Percentiles rank a stretch among this genome's conserved stretches.
These are phyloP conservation scores for Scleromitrula shiraiana DNA, from an alignment of 2,329 filamentous ascomycete genomes.

Conservation along the genomic window DNA sequence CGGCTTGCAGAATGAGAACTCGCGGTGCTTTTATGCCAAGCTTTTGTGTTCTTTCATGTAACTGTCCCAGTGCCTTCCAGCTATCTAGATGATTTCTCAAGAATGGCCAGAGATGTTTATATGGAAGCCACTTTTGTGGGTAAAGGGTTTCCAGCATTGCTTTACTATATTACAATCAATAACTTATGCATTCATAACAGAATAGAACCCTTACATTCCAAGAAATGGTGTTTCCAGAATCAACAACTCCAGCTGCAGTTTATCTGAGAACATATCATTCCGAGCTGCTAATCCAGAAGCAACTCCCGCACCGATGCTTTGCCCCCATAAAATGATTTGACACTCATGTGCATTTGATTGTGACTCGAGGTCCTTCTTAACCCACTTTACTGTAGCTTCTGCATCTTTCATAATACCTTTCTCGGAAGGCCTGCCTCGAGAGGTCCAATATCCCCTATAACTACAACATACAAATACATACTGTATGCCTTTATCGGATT, in stretches of 20 bases:
- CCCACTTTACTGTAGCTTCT: conserved; percentile 55
- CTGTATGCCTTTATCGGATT: conserved; percentile 15
- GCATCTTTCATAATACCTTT: conserved; percentile 62
- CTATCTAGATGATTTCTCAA: conserved; percentile 56
- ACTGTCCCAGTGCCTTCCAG: conserved; percentile 40
- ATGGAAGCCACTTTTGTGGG: conserved; percentile 73
- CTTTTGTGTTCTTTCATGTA: conserved; percentile 30
- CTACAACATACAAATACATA: conserved; percentile 49
- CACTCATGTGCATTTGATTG: conserved; percentile 14
- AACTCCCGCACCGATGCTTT: conserved; percentile 68
- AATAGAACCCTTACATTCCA: conserved; percentile 37
- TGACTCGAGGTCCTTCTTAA: conserved; percentile 35
- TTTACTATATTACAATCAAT: conserved; percentile 24
- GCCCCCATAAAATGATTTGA: conserved; percentile 61
- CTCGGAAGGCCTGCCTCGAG: conserved; percentile 62
- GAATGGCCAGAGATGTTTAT: conserved; percentile 67
- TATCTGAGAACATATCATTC: conserved; percentile 10
- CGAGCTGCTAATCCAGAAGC: conserved; percentile 43
- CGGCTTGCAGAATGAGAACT: conserved; percentile 45
- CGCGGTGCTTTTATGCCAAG: conserved; percentile 14
- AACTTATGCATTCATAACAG: neutral
- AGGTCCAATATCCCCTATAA: conserved; percentile 60
- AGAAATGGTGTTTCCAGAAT: conserved; percentile 72
- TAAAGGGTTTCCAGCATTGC: conserved; percentile 67
- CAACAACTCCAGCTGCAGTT: conserved; percentile 36